Percentiles rank a stretch among this genome's conserved stretches.
These are phyloP conservation scores for Corylus americana DNA, from an alignment of 306 rosid genomes.

Conservation along the genomic window DNA sequence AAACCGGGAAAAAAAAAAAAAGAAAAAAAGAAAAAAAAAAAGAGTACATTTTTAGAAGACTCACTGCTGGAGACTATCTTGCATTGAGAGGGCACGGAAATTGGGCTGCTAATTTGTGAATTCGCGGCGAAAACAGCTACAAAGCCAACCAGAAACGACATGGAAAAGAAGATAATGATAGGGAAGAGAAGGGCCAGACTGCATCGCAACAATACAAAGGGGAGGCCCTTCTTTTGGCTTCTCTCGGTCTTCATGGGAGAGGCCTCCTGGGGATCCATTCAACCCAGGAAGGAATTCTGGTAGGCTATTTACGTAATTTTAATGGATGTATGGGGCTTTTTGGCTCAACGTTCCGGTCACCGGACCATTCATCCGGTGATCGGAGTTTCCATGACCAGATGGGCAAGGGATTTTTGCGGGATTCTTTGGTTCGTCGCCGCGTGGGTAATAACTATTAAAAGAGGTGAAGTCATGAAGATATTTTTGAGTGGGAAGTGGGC, in stretches of 20 bases:
- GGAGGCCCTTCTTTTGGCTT: constrained; percentile 29
- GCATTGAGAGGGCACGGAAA: constrained; percentile 80
- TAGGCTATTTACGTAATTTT: background rate
- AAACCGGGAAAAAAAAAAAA: background rate
- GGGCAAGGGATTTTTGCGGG: background rate
- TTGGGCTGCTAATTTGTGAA: constrained; percentile 55
- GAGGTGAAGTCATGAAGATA: too few species aligned
- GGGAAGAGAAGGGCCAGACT: constrained; percentile 45
- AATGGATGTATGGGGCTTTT: background rate
- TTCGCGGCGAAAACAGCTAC: constrained; percentile 43
- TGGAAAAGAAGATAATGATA: constrained; percentile 38
- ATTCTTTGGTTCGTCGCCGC: background rate
- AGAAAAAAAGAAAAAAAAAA: background rate
- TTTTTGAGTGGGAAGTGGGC: too few species aligned
- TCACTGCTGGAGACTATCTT: constrained; percentile 81
- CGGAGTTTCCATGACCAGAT: constrained; percentile 30
- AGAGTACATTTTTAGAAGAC: constrained; percentile 11
- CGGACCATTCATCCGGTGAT: constrained; percentile 83
- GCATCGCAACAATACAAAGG: constrained; percentile 43
- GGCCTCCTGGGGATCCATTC: constrained; percentile 65
- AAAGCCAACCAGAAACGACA: constrained; percentile 51
- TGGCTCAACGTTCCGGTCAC: constrained; percentile 51
- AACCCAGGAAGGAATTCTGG: background rate
- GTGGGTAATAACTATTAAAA: too few species aligned
- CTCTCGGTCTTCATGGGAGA: constrained; percentile 14